Percentiles rank a stretch among this genome's conserved stretches.
These are phyloP conservation scores for Colletotrichum australisinense DNA, from an alignment of 2,329 filamentous ascomycete species.

Conservation along the genomic window DNA sequence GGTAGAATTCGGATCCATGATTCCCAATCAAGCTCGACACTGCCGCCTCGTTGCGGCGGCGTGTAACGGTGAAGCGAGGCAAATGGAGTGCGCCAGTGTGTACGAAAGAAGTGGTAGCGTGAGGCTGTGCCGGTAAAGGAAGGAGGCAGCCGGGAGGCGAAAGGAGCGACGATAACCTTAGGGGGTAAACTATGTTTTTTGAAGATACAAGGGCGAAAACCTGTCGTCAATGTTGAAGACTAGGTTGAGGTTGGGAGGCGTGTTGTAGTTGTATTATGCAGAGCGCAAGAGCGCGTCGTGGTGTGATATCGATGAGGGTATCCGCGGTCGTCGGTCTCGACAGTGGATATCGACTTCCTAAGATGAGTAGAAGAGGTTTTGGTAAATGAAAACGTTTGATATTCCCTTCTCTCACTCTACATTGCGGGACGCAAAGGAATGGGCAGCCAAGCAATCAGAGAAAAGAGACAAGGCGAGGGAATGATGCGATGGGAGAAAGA, in stretches of 20 bases:
- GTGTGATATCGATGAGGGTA: constrained; percentile 17
- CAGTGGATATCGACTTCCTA: not conserved
- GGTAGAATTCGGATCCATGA: constrained; percentile 29
- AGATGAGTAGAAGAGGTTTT: not conserved
- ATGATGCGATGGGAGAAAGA: constrained; percentile 2
- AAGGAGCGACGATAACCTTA: constrained; percentile 9
- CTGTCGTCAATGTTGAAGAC: not conserved
- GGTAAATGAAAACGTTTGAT: not conserved
- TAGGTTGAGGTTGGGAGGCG: not conserved
- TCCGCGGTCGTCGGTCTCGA: not conserved
- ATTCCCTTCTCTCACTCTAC: constrained; percentile 6
- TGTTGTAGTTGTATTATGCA: not conserved
- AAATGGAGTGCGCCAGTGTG: constrained; percentile 17
- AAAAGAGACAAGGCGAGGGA: not conserved
- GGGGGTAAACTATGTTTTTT: not conserved
- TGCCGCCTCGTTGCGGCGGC: constrained; percentile 24
- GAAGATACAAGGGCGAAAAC: not conserved
- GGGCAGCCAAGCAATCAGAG: not conserved
- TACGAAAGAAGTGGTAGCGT: not conserved
- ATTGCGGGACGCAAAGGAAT: constrained; percentile 19
- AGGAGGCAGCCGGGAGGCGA: constrained; percentile 30
- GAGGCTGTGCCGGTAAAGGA: constrained; percentile 22
- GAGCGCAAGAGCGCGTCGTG: constrained; percentile 5
- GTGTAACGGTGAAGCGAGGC: constrained; percentile 15
- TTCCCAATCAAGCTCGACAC: constrained; percentile 8